phyloP scores from a whole-genome alignment of 768 basidiomycete species.

The Lentinula detonsa region DNA sequence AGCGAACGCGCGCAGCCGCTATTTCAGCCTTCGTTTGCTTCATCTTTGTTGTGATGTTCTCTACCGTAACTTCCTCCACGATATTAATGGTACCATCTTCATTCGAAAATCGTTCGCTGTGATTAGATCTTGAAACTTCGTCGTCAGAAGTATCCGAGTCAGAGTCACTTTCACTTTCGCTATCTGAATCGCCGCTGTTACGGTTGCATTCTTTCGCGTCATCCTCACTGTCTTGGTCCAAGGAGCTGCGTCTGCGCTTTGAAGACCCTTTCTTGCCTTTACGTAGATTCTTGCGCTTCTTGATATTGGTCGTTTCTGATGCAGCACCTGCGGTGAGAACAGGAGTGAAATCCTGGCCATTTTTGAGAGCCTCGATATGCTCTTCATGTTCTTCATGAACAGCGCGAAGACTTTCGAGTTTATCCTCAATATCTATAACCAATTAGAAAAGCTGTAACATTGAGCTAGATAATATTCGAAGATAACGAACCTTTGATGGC shows the following conservation, averaged over 20 bases:
- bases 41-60: slow-evolving; percentile 39
- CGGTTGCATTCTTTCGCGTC: slow-evolving; percentile 24
- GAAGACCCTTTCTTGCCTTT: slow-evolving; percentile 33
- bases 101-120: background rate
- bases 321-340: slow-evolving; percentile 28
- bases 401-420: slow-evolving; percentile 32
- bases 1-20: slow-evolving; percentile 29
- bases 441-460: background rate
- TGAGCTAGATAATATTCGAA: background rate
- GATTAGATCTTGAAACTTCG: slow-evolving; percentile 15
- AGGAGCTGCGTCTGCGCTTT: slow-evolving; percentile 34
- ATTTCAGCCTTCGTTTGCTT: slow-evolving; percentile 32
- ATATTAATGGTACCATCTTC: slow-evolving; percentile 7
- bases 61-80: slow-evolving; percentile 37
- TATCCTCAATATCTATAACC: slow-evolving; percentile 30
- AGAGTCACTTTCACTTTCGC: slow-evolving; percentile 13
- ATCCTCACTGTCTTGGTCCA: slow-evolving; percentile 22
- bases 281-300: slow-evolving; percentile 44
- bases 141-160: slow-evolving; percentile 14
- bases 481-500: slow-evolving; percentile 33
- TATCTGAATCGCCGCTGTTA: slow-evolving; percentile 21
- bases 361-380: slow-evolving; percentile 41
- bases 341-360: slow-evolving; percentile 37
- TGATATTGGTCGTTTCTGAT: slow-evolving; percentile 12
- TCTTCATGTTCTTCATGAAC: slow-evolving; percentile 32